Evolutionary conservation across 1,139 yeast species (phyloP), one percentile per base, ranked within the genome.

Genomic region (Blastobotrys indianensis): DNA sequence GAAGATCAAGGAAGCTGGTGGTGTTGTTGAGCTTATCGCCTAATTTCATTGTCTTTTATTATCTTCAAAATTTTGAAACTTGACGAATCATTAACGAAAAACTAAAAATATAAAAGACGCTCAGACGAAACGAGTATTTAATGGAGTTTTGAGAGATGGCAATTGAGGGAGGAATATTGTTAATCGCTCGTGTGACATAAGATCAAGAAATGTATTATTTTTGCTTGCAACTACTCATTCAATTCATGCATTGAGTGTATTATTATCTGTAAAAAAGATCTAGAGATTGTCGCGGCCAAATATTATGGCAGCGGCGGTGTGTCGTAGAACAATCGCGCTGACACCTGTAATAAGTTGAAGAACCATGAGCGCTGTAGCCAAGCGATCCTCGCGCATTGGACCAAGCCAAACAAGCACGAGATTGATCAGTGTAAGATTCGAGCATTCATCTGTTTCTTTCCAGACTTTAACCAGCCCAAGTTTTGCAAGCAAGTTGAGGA

Each of bases 1-100:
- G 80, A 94, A 92, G 83, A 94, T 94, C 81, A 87, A 85, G 83
- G 97, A 95, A 72, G 99, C 84, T 71, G 99, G 99, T 80, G 99
- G 99, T 85, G 98, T 85, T 72, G 95, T 92, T 74, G 98, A 92
- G 81, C 86, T 92, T 74, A 76, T 92, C 75, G 98, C 98, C 76
- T 92, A 87, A 85, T 63, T 25, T 20, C 20, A 37, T 20, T 28
- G 30, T 20, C 25, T 20, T 20, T 20, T 20, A 20, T 20, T 34
- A 4, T 34, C 16, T 32, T 9, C 17, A 10, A 32, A 32, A 12
- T 8, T 12, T 13, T 16, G 3, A 7, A 12, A 2, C 34, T 32
- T 7, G 34, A 32, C 15, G 10, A 12, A 32, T 32, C 13, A 20
- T 20, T 20, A 20, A 20, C 25, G 25, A 20, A 20, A 20, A 20